Evolutionary conservation across 495 filamentous ascomycete species (phyloP), one percentile per base, ranked within the genome.

Genomic region (Penicillium bialowiezense): DNA sequence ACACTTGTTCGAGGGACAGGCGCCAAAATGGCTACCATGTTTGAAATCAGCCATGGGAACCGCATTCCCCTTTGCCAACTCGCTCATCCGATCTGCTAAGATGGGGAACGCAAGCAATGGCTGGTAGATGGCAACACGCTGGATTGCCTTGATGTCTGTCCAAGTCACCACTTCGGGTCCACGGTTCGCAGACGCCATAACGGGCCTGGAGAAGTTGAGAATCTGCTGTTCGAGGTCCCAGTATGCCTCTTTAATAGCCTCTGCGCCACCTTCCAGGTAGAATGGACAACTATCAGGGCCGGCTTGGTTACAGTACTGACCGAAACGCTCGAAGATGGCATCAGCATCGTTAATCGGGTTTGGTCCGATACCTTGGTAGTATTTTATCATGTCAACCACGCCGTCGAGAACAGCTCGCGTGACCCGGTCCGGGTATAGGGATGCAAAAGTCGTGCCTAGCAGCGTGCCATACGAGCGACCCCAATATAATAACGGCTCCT

Each of bases 391-490:
- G 52, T 89, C 60, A 13, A 77, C 76, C 7, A 82, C 80, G 2
- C 71, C 80, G 43, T 84, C 80, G 5, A 84, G 63, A 3, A 82
- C 58, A 20, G 70, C 55, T 7, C 79, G 71, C 3, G 61, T 56
- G 12, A 83, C 60, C 21, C 77, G 73, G 38, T 79, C 65, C 0
- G 80, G 80, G 26, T 70, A 77, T 57, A 83, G 74, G 1, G 76
- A 68, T 2, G 77, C 75, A 50, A 80, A 79, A 2, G 73, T 78
- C 1, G 80, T 70, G 0, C 84, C 85, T 3, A 88, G 76, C 4
- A 83, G 64, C 1, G 83, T 85, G 3, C 85, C 86, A 54, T 88
- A 88, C n/a, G 80, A 84, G 13, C 86, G 77, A 8, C 86, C 78
- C 71, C 85, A 85, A 39, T 80, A 86, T 5, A 80, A 71, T 15